These are phyloP conservation scores for Nakaseomyces sp. DNA, from an alignment of 1,139 yeast genomes.

Conservation along the genomic window DNA sequence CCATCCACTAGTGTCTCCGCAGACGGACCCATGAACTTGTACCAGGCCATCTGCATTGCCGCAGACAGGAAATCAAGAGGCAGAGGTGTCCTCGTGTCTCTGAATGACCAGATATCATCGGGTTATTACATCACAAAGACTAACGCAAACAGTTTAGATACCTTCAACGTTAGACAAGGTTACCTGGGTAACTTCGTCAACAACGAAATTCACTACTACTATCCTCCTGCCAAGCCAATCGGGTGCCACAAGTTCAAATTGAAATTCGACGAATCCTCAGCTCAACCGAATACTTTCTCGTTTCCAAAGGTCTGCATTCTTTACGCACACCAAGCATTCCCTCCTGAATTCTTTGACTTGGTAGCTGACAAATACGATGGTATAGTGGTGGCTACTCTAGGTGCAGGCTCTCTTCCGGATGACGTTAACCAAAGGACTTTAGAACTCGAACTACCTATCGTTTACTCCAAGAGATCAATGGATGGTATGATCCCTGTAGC, in stretches of 20 bases:
- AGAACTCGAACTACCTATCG: constrained; percentile 41
- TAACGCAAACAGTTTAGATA: constrained; percentile 59
- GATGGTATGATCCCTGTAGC: constrained; percentile 53
- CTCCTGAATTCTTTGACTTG: constrained; percentile 40
- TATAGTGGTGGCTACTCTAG: constrained; percentile 58
- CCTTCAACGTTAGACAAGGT: constrained; percentile 64
- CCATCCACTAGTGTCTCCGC: constrained; percentile 63
- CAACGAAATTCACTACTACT: constrained; percentile 55
- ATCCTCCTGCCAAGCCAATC: constrained; percentile 52
- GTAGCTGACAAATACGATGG: constrained; percentile 42
- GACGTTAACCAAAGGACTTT: constrained; percentile 37
- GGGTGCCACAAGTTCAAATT: constrained; percentile 41
- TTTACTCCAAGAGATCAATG: constrained; percentile 59
- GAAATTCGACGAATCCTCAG: constrained; percentile 21
- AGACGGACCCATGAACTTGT: constrained; percentile 65
- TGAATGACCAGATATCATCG: constrained; percentile 59
- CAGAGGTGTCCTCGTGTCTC: constrained; percentile 55
- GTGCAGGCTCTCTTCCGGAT: constrained; percentile 58
- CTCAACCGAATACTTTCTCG: constrained; percentile 13
- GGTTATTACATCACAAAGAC: constrained; percentile 65
- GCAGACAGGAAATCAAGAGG: constrained; percentile 42
- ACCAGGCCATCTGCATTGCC: constrained; percentile 62
- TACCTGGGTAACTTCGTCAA: constrained; percentile 62
- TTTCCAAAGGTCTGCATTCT: constrained; percentile 40
- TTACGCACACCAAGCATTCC: constrained; percentile 55